Evolutionary conservation across 2,329 filamentous ascomycete genomes (phyloP).

Genomic region (Aschersonia sp.): DNA sequence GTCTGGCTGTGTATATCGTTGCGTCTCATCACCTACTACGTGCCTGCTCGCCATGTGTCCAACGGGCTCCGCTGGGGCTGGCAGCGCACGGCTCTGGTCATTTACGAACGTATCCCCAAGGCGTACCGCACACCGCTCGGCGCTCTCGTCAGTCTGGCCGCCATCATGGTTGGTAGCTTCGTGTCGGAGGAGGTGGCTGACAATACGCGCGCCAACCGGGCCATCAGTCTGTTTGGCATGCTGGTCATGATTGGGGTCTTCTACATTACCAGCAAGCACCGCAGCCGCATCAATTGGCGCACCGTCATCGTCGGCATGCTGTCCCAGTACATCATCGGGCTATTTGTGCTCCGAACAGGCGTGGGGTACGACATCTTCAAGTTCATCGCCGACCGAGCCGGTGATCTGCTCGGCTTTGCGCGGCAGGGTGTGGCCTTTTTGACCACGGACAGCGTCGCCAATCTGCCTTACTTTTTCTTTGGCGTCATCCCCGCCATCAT

Average conservation of each 20-base stretch:
- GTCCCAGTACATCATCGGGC: slow-evolving; percentile 71
- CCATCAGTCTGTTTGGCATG: slow-evolving; percentile 68
- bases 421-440: slow-evolving; percentile 61
- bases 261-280: slow-evolving; percentile 57
- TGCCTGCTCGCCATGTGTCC: slow-evolving; percentile 53
- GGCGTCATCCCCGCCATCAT: slow-evolving; percentile 81
- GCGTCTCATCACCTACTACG: slow-evolving; percentile 59
- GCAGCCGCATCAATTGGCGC: slow-evolving; percentile 52
- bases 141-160: slow-evolving; percentile 47
- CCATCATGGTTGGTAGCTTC: slow-evolving; percentile 69
- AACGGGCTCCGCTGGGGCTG: slow-evolving; percentile 54
- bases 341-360: slow-evolving; percentile 72
- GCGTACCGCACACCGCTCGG: slow-evolving; percentile 49
- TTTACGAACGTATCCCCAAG: slow-evolving; percentile 50
- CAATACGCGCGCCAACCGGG: slow-evolving; percentile 70
- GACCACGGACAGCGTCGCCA: slow-evolving; percentile 25
- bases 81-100: slow-evolving; percentile 45
- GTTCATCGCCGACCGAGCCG: slow-evolving; percentile 67
- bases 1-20: slow-evolving; percentile 63
- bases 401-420: slow-evolving; percentile 63
- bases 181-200: slow-evolving; percentile 54
- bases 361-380: slow-evolving; percentile 84
- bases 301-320: slow-evolving; percentile 83
- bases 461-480: slow-evolving; percentile 54
- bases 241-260: slow-evolving; percentile 53